Conservation (phyloP, 2,329 filamentous ascomycete genomes). For the Penicillium griseofulvum region DNA sequence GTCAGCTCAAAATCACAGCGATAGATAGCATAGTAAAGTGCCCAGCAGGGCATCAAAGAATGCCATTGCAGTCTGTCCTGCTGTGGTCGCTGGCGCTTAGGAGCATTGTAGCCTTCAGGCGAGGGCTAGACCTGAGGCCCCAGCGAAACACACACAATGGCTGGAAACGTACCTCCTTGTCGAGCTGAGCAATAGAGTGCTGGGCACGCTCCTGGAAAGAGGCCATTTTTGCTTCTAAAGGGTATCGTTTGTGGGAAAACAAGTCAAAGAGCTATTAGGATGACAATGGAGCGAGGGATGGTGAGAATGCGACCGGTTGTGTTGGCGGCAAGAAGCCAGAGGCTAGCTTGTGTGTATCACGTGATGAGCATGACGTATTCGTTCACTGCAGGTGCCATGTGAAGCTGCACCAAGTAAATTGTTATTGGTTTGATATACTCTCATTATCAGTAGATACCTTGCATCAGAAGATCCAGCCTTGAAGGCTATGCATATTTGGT, state of each 20-base stretch:
- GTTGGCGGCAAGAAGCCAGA: slow-evolving; percentile 21
- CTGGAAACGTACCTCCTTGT: slow-evolving; percentile 60
- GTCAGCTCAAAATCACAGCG: slow-evolving; percentile 1
- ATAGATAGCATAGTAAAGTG: not conserved
- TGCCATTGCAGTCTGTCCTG: not conserved
- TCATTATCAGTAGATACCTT: not conserved
- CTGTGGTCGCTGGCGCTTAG: not conserved
- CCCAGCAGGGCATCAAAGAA: not conserved
- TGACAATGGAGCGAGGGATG: slow-evolving; percentile 24
- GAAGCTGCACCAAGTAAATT: not conserved
- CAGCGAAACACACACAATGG: slow-evolving; percentile 23
- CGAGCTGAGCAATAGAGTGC: slow-evolving; percentile 64
- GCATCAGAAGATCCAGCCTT: not conserved
- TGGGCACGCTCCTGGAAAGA: slow-evolving; percentile 62
- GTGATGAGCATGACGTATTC: slow-evolving; percentile 24
- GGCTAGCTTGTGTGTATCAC: slow-evolving; percentile 20
- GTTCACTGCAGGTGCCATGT: slow-evolving; percentile 1
- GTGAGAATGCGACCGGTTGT: slow-evolving; percentile 25
- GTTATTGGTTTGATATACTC: not conserved
- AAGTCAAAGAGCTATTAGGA: slow-evolving; percentile 9
- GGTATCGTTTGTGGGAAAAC: slow-evolving; percentile 1
- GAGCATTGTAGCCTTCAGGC: not conserved
- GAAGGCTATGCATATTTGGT: not conserved
- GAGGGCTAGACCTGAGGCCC: slow-evolving; percentile 21
- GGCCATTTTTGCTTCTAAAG: slow-evolving; percentile 32